Evolutionary conservation across 2,329 filamentous ascomycete species (phyloP), one percentile per base, ranked within the genome.

Genomic region (Aspergillus clavatus): DNA sequence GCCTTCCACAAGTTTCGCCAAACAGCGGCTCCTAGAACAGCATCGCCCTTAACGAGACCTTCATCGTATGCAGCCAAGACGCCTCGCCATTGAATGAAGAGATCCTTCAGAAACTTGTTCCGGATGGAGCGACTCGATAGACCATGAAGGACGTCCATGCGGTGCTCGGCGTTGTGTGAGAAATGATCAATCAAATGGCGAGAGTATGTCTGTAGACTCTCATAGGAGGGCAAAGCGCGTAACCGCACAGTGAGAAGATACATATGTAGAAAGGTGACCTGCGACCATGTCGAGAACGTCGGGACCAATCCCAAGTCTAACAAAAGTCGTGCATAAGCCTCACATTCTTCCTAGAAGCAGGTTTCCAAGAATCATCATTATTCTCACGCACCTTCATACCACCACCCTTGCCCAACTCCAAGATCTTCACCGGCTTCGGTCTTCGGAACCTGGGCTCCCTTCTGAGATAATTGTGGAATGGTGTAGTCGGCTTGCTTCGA

Each of bases 261-360:
- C 79, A 98, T 86, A 74, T 98, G 91, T 47, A 98, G 79, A 77
- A 95, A 95, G 27, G 90, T 93, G 36, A 97, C 84, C 69, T 97
- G 90, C 16, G 89, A 87, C 93, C 93, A 98, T 45, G 87, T 91
- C 63, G 84, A 90, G 69, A 98, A 98, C 0, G 89, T 97, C 1
- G 89, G 87, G 24, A 80, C 77, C 14, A 98, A 80, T 21, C 80
- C 80, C 52, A 95, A 81, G 41, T 84, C 88, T 95, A 59, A 11
- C 23, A 24, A 24, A 24, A 24, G 5, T 24, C 23, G 4, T 24
- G 23, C 4, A 8, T 24, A 24, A 24, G 23, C 23, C n/a, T n/a
- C 33, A 16, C 29, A 16, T n/a, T 16, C 18, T 3, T 43, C 16
- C 44, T 43, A 21, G 22, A 22, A 24, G 26, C 28, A 29, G 38